Base-by-base conservation (phyloP, 1,284 basidiomycete species). In the Sporisorium reilianum region DNA sequence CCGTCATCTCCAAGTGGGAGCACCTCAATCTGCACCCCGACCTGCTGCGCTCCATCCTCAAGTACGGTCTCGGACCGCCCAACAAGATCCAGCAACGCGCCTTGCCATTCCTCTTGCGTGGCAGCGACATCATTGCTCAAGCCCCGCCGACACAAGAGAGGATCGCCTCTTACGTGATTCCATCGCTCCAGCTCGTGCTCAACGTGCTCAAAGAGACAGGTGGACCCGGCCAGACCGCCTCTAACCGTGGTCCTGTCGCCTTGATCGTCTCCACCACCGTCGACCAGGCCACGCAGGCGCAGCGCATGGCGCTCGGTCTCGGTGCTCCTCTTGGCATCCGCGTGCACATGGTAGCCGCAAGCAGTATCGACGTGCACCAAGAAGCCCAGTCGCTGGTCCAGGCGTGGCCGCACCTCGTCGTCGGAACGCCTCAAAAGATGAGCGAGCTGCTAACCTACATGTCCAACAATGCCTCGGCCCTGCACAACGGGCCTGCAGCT, bases 51-150 rank as follows among this genome's bases (percentile, higher is more conserved):
- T 94, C 94, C 14, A 89, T 99, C 67, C 91, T 89, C 73, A 95
- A 95, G 85, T 98, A 97, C 84, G 96, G 95, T 92, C 95, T 82
- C 85, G 96, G 96, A 0, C 96, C 96, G 5, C 96, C 96, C 6
- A 98, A 97, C 86, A 99, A 98, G 88, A 97, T 98, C 71, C 96
- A 99, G 86, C 94, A 96, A 83, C 90, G 95, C 58, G 95, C 96
- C 42, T 88, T 99, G 59, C 96, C 96, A 1, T 97, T 97, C 86
- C 90, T 99, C 68, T 88, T 98, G 52, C 91, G 93, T 64, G 93
- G 94, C 10, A 90, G 93, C 45, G 97, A 99, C 80, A 96, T 98
- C 80, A 97, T 99, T 77, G 95, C 95, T 7, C 96, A 99, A 86
- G 96, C 96, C 12, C 96, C 96, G 45, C 95, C 96, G 0, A 98